Evolutionary conservation across 495 filamentous ascomycete species (phyloP).

Genomic region (Letharia columbiana): DNA sequence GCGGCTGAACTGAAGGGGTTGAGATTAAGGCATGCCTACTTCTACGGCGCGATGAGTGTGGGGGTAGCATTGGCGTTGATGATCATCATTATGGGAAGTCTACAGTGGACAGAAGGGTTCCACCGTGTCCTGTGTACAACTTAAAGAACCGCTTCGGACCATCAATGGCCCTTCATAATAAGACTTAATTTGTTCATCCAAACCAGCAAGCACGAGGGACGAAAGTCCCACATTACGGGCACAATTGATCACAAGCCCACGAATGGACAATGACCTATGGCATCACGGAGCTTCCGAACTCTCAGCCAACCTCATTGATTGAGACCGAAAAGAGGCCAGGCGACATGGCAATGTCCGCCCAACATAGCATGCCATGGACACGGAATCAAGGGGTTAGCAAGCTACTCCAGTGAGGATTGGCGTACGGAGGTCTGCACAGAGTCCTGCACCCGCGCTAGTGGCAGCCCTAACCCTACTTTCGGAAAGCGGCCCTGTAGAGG

Average conservation of each 20-base stretch:
- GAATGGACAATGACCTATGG: background rate
- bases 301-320: background rate
- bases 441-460: too few relatives aligned
- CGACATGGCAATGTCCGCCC: background rate
- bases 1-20: constrained; percentile 68
- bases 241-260: background rate
- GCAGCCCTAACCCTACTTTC: too few relatives aligned
- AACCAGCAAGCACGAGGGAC: background rate
- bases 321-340: background rate
- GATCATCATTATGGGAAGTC: constrained; percentile 70
- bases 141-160: constrained; percentile 6
- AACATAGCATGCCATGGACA: background rate
- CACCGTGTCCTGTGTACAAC: constrained; percentile 39
- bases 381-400: background rate
- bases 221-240: background rate
- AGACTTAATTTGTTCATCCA: background rate
- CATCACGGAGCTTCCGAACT: background rate
- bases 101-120: constrained; percentile 68
- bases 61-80: constrained; percentile 52
- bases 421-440: background rate
- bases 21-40: constrained; percentile 57
- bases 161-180: background rate
- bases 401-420: background rate
- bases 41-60: constrained; percentile 65
- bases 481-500: too few relatives aligned